Conservation (phyloP, 257 asterid species). For the Mentha longifolia region DNA sequence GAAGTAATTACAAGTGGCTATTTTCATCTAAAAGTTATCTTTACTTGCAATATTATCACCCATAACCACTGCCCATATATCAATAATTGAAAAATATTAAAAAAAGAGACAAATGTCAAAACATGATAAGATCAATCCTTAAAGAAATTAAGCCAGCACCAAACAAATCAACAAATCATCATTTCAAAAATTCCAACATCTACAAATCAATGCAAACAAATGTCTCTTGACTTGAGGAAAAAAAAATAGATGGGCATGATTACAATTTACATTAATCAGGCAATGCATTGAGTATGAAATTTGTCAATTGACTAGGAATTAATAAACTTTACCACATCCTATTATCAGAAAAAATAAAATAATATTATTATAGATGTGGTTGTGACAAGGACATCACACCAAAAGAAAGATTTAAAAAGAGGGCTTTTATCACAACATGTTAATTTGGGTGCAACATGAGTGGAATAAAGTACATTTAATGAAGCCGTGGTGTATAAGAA, state of each 20-base stretch:
- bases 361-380: neutral
- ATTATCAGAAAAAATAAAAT: neutral
- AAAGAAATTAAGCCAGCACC: neutral
- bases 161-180: slow-evolving; percentile 15
- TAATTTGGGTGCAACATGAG: slow-evolving; percentile 26
- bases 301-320: slow-evolving; percentile 30
- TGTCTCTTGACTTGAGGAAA: neutral
- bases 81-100: neutral
- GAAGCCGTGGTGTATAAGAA: slow-evolving; percentile 13
- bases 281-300: slow-evolving; percentile 28
- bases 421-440: slow-evolving; percentile 25
- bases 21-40: slow-evolving; percentile 4
- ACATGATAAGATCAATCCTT: slow-evolving; percentile 5
- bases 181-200: neutral
- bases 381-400: slow-evolving; percentile 49
- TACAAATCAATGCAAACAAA: neutral
- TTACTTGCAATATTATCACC: slow-evolving; percentile 41
- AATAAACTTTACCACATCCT: slow-evolving; percentile 27
- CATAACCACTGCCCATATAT: slow-evolving; percentile 42
- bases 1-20: slow-evolving; percentile 24
- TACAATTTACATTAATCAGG: slow-evolving; percentile 32
- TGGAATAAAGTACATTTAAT: slow-evolving; percentile 39
- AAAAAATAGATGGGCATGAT: slow-evolving; percentile 21
- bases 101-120: slow-evolving; percentile 21
- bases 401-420: slow-evolving; percentile 2